Evolutionary conservation across 202 grass and related monocot species (phyloP), one percentile per base, ranked within the genome.

Genomic region (Elaeis oleifera): DNA sequence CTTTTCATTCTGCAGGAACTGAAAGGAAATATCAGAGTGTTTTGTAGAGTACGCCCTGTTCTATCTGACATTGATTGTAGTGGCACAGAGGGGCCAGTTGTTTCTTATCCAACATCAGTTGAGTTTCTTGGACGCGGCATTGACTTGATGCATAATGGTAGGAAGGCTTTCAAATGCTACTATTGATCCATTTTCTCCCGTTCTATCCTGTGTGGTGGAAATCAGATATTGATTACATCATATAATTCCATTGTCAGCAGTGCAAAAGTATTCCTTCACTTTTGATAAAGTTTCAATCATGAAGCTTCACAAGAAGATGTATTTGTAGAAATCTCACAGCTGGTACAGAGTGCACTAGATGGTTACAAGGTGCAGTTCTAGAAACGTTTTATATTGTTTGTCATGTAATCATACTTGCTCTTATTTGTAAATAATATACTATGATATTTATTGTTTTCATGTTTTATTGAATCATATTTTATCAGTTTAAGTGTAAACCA

Each of bases 1-100:
- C 0, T 64, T 31, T 56, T 44, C 36, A 13, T 51, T 68, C 68
- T 89, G 66, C 60, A 99, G 95, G 95, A 99, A 70, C 16, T 99
- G 2, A 99, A 99, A 76, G 95, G 95, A 50, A 99, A 99, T 31
- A 99, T 99, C 6, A 80, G 95, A 54, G 95, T 99, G 18, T 99
- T 99, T 48, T 99, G 95, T 74, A 81, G 95, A 64, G 95, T 99
- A 60, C 74, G 95, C 16, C 95, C 95, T 0, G 51, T 92, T 78
- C 22, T 89, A 5, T 54, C 28, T 58, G 65, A 87, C 23, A 50
- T 61, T 54, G 80, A 82, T 78, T 87, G 72, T 54, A 81, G 60
- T 73, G 60, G 64, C 64, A 6, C 49, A 29, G 80, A 83, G 57
- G 80, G 64, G 51, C 23, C 83, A 4, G 50, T 71, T 19, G 77